Base-by-base conservation (phyloP, 2,329 filamentous ascomycete genomes). In the Fusarium citri region DNA sequence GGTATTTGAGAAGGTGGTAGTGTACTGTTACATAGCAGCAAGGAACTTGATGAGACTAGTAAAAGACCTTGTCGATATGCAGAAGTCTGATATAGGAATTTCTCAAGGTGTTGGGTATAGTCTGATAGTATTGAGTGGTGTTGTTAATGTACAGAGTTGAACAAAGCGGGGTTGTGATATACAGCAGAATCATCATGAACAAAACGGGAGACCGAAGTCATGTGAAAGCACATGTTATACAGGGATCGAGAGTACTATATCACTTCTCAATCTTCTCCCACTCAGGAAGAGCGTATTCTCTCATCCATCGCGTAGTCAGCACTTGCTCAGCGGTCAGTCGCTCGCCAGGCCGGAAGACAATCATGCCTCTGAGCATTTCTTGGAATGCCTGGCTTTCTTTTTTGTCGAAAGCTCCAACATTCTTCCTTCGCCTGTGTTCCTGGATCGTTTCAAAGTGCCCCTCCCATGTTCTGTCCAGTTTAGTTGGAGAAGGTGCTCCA, bases 291-390 rank as follows among this genome's bases (percentile, higher is more conserved):
- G 59, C 53, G 53, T 55, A 71, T 1, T 48, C 23, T 28, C 31
- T 54, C 51, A 57, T 57, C 62, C 55, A 66, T 11, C 8, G 26
- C 11, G 37, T 53, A 7, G 61, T n/a, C 2, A 62, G 40, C 2
- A 71, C 40, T 42, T 67, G 26, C 7, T 59, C 34, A 1, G 41
- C 56, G n/a, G n/a, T 70, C 22, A 60, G 41, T 14, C 62, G 59
- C 23, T 60, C 50, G 8, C 14, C 6, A n/a, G 55, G 59, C 1
- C 37, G 12, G 23, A 49, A 72, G 2, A 42, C 25, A 6, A 67
- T 40, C 67, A 69, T 71, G 37, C 34, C 51, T 15, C 22, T 42
- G 8, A 72, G 56, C 58, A 72, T 59, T 3, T 47, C 34, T n/a
- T 50, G 28, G 11, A 67, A 48, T 2, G 56, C 55, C 4, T 34